Evolutionary conservation across 768 basidiomycete species (phyloP), one percentile per base, ranked within the genome.

Genomic region (Cystofilobasidium bisporidii): DNA sequence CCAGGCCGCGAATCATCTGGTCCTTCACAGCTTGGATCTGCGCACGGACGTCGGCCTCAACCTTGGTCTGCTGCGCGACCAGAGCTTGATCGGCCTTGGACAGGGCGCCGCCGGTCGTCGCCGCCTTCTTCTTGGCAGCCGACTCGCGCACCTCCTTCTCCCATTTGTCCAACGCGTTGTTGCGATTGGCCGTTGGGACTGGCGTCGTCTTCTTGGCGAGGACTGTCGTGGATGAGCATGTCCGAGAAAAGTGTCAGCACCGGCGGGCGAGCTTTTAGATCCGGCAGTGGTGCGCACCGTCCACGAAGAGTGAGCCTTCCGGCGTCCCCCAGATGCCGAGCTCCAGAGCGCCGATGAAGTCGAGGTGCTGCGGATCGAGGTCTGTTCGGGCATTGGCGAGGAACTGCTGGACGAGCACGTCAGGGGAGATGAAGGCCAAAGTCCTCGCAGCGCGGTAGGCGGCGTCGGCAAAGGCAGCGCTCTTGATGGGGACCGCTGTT

Each of bases 111-210:
- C 80, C 72, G 1, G 77, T 74, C 1, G 81, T 77, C 14, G 83
- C 82, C 3, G 64, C 63, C 75, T 89, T 90, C 79, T 97, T 97
- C 64, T 79, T 83, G 9, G 89, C 88, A 0, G 97, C 80, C 0
- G 86, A 84, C 71, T 88, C 86, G 14, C 92, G 84, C n/a, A 94
- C 80, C 69, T 99, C 93, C 32, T 86, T 87, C 70, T 99, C 96
- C 94, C 94, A 99, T 73, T 89, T 87, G 22, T 89, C 87, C 18
- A 94, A 87, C 8, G 87, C 84, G 67, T 86, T 87, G 72, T 96
- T 97, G 18, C 90, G 88, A 75, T 93, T 94, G 71, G 77, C 75
- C 70, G 76, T 79, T 57, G 73, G 79, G 5, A 82, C 80, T 0
- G 79, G 81, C 26, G 69, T 18, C 15, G 76, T 75, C 72, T 87